These are phyloP conservation scores for Kalanchoe fedtschenkoi DNA, from an alignment of 164 flowering plant genomes.

Conservation along the genomic window DNA sequence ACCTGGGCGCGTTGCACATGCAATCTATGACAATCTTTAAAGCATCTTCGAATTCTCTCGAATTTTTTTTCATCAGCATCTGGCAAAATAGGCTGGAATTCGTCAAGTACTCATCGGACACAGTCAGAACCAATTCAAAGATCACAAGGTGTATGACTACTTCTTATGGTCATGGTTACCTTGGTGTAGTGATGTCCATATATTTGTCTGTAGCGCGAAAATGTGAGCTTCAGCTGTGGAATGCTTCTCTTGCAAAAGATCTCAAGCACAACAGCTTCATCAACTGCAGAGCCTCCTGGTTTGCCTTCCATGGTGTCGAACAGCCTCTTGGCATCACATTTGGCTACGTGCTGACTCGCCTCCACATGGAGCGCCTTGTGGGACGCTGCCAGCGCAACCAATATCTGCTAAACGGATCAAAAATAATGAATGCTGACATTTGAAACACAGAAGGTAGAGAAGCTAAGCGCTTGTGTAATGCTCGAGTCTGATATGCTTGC, in stretches of 20 bases:
- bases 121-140: neutral
- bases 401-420: conserved; percentile 24
- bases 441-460: no score
- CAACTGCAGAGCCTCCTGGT: conserved; percentile 24
- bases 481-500: neutral
- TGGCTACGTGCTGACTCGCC: conserved; percentile 50
- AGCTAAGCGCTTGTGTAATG: no score
- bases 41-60: conserved; percentile 44
- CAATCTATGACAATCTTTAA: conserved; percentile 41
- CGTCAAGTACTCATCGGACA: neutral
- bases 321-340: conserved; percentile 61
- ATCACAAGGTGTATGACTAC: neutral
- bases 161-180: conserved; percentile 15
- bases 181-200: conserved; percentile 58
- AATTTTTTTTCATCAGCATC: conserved; percentile 33
- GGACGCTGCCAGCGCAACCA: conserved; percentile 54
- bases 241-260: conserved; percentile 67
- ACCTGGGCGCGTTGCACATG: conserved; percentile 43
- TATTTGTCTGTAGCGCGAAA: conserved; percentile 51
- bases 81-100: conserved; percentile 8
- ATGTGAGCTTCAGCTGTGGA: conserved; percentile 50
- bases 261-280: conserved; percentile 54
- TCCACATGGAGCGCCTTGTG: conserved; percentile 59
- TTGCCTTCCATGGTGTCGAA: conserved; percentile 57
- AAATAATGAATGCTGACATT: neutral